Conservation (phyloP, 305 asterid genomes). For the Rubia balearica region DNA sequence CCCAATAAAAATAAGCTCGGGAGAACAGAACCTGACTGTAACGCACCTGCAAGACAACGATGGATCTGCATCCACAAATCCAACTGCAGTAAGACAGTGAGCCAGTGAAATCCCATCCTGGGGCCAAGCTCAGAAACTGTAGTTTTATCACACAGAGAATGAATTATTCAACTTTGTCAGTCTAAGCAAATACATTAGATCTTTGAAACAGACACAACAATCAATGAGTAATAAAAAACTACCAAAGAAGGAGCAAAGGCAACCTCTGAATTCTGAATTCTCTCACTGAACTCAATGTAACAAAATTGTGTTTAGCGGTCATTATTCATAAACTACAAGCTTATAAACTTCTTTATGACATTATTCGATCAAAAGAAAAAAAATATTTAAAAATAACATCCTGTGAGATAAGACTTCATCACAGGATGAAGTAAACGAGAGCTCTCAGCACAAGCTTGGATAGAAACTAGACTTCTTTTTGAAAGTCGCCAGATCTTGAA, state of each 20-base stretch:
- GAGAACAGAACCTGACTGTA: not conserved
- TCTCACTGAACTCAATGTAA: not conserved
- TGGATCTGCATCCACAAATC: not conserved
- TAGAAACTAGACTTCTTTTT: constrained; percentile 59
- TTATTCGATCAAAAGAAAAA: not conserved
- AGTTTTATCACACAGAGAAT: not conserved
- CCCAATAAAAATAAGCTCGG: too few species aligned
- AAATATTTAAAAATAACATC: not conserved
- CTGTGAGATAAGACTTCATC: not conserved
- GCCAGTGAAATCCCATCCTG: not conserved
- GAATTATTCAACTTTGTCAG: not conserved
- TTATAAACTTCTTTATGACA: not conserved
- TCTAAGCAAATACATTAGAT: not conserved
- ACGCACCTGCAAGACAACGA: not conserved
- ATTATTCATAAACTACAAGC: not conserved
- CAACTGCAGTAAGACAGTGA: not conserved
- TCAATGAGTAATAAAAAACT: not conserved
- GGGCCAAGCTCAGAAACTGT: not conserved
- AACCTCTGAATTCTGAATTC: not conserved
- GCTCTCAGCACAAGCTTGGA: constrained; percentile 57
- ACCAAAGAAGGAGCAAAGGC: not conserved
- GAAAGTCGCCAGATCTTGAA: constrained; percentile 48
- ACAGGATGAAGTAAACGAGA: not conserved
- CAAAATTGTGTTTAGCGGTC: not conserved
- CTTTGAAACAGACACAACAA: not conserved